Evolutionary conservation across 495 filamentous ascomycete species (phyloP).

Genomic region (Bathelium albidoporum): DNA sequence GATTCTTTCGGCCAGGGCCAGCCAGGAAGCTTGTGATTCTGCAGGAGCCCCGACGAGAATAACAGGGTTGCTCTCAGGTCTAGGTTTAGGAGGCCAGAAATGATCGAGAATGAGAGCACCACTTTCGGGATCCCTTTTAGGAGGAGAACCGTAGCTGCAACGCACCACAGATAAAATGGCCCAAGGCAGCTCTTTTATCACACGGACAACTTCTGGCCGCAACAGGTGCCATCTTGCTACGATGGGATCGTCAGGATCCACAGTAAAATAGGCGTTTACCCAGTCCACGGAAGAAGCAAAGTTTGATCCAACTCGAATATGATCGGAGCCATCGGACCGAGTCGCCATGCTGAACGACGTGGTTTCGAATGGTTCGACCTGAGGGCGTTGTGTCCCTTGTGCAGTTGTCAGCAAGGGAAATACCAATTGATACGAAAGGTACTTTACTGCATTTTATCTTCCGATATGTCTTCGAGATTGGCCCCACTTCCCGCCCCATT

Average conservation of each 20-base stretch:
- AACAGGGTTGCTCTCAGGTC: not conserved
- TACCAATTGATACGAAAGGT: not conserved
- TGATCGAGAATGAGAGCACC: not conserved
- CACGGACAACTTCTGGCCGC: not conserved
- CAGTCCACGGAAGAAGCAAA: not conserved
- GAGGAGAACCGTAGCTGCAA: not conserved
- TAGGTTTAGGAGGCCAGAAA: not conserved
- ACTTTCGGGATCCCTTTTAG: not conserved
- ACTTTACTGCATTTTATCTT: not conserved
- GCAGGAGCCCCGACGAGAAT: not conserved
- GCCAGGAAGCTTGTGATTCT: conserved; percentile 1
- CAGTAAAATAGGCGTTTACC: not conserved
- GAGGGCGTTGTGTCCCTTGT: not conserved
- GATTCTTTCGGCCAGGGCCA: not conserved
- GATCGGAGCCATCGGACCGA: not conserved
- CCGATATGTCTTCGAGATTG: too few species aligned
- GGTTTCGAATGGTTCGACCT: not conserved
- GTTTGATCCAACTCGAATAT: not conserved
- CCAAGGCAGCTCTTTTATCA: not conserved
- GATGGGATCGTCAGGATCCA: not conserved
- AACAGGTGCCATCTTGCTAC: not conserved
- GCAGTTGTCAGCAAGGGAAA: not conserved
- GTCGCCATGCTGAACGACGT: not conserved
- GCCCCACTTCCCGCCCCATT: too few species aligned
- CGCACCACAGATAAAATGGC: not conserved